Evolutionary conservation across 1,284 basidiomycete genomes (phyloP).

Genomic region (Irpex sp.): DNA sequence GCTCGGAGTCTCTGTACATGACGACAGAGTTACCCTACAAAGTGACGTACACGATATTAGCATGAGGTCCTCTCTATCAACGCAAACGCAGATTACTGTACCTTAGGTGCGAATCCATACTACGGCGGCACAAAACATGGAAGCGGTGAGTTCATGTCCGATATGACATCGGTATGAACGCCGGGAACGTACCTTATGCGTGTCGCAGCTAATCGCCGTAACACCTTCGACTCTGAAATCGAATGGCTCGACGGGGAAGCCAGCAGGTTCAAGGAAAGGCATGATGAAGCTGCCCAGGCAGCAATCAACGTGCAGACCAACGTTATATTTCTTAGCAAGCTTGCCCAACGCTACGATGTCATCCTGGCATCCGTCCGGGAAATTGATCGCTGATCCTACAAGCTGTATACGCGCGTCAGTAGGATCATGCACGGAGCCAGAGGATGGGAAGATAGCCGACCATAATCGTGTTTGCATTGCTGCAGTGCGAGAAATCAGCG

Average conservation of each 20-base stretch:
- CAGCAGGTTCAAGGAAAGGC: conserved; percentile 75
- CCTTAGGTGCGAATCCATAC: conserved; percentile 79
- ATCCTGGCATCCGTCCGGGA: conserved; percentile 89
- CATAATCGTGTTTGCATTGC: conserved; percentile 82
- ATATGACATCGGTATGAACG: background rate
- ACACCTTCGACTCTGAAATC: conserved; percentile 91
- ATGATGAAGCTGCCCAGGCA: conserved; percentile 92
- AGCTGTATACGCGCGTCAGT: conserved; percentile 44
- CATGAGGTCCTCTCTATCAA: background rate
- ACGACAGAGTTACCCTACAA: conserved; percentile 85
- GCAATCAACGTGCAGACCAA: conserved; percentile 92
- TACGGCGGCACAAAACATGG: conserved; percentile 22
- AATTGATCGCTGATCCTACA: conserved; percentile 89
- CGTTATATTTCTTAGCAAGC: conserved; percentile 73
- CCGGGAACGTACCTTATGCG: conserved; percentile 67
- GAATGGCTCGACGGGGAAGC: conserved; percentile 47
- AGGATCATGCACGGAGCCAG: background rate
- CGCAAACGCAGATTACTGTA: background rate
- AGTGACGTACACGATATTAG: background rate
- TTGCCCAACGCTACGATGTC: conserved; percentile 80
- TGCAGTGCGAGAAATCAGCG: conserved; percentile 23
- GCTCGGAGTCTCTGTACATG: conserved; percentile 79
- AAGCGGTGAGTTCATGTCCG: background rate
- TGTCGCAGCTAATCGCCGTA: conserved; percentile 89
- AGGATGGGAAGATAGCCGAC: conserved; percentile 32